Conservation (phyloP, 2,329 filamentous ascomycete genomes). For the Diaporthe humulicola region DNA sequence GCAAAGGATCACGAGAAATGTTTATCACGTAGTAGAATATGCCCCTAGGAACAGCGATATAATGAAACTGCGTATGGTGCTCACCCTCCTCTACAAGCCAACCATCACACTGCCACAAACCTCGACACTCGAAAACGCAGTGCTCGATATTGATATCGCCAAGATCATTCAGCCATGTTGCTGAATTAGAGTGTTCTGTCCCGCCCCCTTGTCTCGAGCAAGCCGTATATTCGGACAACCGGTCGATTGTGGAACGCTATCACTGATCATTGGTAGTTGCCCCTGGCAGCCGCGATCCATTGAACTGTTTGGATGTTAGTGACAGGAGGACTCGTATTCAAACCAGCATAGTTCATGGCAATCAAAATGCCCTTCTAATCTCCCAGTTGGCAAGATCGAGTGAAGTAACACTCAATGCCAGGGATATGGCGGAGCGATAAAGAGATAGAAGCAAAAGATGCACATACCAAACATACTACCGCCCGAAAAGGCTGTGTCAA, state of each 20-base stretch:
- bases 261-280: background rate
- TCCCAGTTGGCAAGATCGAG: background rate
- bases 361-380: background rate
- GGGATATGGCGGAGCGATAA: too few species aligned
- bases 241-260: background rate
- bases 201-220: background rate
- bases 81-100: background rate
- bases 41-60: background rate
- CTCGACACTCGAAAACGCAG: too few species aligned
- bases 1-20: background rate
- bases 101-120: too few species aligned
- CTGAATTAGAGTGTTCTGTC: too few species aligned
- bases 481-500: background rate
- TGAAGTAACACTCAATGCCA: background rate
- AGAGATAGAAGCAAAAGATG: background rate
- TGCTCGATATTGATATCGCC: too few species aligned
- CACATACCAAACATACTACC: background rate
- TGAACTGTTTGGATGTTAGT: background rate
- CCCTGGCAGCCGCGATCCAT: background rate
- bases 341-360: background rate
- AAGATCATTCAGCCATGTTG: too few species aligned
- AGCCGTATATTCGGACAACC: background rate
- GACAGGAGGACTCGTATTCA: background rate
- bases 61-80: background rate
- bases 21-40: too few species aligned